Evolutionary conservation across 345 rosid species (phyloP).

Genomic region (Erucastrum elatum): DNA sequence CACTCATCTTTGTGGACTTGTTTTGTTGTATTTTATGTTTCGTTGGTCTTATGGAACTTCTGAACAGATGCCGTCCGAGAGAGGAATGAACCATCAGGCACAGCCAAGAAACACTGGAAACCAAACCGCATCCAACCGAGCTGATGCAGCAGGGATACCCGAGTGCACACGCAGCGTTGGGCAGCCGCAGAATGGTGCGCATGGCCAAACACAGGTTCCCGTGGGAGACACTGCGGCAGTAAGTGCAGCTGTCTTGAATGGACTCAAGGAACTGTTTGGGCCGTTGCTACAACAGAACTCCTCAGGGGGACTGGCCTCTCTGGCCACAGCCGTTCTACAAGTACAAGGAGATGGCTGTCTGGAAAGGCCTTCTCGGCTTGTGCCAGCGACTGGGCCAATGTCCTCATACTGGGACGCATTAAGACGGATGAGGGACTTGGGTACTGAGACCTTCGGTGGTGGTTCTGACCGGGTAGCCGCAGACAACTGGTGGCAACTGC

Average conservation of each 20-base stretch:
- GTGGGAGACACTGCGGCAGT: constrained; percentile 4
- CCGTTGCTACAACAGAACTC: background rate
- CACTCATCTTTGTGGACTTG: background rate
- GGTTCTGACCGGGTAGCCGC: background rate
- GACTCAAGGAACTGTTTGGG: constrained; percentile 1
- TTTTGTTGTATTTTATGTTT: constrained; percentile 3
- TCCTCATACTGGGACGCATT: background rate
- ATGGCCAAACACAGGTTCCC: background rate
- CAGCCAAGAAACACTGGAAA: background rate
- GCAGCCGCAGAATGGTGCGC: background rate
- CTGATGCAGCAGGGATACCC: background rate
- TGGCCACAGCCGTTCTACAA: background rate
- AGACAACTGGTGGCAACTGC: background rate
- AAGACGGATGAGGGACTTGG: constrained; percentile 1
- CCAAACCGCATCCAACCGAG: background rate
- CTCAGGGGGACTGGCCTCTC: background rate
- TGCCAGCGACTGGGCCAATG: background rate
- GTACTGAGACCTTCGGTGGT: constrained; percentile 7
- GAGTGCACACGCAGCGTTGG: background rate
- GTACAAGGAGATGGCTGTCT: background rate
- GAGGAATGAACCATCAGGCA: background rate
- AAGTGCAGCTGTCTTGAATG: constrained; percentile 4
- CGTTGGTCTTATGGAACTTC: constrained; percentile 43
- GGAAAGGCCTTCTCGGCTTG: background rate
- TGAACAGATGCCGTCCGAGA: constrained; percentile 28